These are phyloP conservation scores for Rhododendron mucronatum DNA, from an alignment of 148 eudicot genomes.

Conservation along the genomic window DNA sequence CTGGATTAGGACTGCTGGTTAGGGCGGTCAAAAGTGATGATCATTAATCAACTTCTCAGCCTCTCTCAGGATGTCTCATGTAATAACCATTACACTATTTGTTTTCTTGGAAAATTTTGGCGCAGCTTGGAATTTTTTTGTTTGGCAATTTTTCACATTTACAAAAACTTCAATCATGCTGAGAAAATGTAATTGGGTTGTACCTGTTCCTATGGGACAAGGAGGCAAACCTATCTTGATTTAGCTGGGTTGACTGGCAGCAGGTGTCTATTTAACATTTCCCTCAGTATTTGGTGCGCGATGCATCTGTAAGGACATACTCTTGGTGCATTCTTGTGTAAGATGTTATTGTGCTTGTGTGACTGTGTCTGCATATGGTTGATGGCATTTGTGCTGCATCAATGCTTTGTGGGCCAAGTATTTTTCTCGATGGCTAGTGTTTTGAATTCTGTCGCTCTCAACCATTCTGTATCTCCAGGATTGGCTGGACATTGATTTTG, in stretches of 20 bases:
- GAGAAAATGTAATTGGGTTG: neutral
- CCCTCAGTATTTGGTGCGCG: neutral
- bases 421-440: neutral
- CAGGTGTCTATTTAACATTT: neutral
- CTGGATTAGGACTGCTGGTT: neutral
- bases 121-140: neutral
- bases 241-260: neutral
- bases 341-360: neutral
- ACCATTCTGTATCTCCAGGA: constrained; percentile 52
- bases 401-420: neutral
- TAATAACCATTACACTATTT: neutral
- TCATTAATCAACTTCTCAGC: neutral
- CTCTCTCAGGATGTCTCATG: neutral
- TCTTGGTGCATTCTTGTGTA: neutral
- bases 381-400: neutral
- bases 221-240: neutral
- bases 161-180: neutral
- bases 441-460: constrained; percentile 10
- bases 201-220: neutral
- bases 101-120: too few species aligned
- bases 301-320: neutral
- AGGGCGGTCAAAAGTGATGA: neutral
- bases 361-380: neutral
- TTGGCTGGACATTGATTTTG: constrained; percentile 98
- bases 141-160: neutral